These are phyloP conservation scores for Annona cherimola DNA, from an alignment of 164 flowering plant genomes.

Conservation along the genomic window DNA sequence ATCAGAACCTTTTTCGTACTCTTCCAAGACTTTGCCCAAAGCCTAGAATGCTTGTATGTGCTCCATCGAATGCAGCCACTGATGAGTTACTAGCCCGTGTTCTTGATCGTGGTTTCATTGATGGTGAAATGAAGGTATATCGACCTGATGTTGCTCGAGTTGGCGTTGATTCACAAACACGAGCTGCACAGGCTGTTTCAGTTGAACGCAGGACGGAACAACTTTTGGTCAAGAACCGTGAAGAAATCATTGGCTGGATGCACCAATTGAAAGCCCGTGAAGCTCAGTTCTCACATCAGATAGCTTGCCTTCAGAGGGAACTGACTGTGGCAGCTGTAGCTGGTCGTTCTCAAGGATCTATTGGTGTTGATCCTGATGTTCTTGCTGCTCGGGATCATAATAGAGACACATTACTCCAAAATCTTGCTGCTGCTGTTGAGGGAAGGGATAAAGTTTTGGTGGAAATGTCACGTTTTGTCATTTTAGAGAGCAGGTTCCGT, in stretches of 20 bases:
- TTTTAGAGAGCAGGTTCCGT: conserved; percentile 71
- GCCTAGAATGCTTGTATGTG: conserved; percentile 97
- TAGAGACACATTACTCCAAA: conserved; percentile 71
- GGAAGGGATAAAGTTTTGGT: conserved; percentile 78
- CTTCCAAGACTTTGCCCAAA: conserved; percentile 93
- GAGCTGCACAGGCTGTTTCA: conserved; percentile 98
- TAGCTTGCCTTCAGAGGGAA: conserved; percentile 65
- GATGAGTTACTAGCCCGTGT: conserved; percentile 95
- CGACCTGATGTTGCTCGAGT: conserved; percentile 97
- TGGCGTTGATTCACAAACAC: conserved; percentile 91
- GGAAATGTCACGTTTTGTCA: conserved; percentile 78
- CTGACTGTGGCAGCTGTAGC: conserved; percentile 70
- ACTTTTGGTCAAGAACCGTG: conserved; percentile 62
- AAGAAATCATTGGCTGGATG: conserved; percentile 74
- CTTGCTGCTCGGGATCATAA: conserved; percentile 82
- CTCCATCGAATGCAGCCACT: conserved; percentile 99
- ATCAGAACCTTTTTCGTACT: conserved; percentile 82
- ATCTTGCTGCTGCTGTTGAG: conserved; percentile 87
- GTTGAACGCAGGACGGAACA: conserved; percentile 96
- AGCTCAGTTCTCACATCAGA: conserved; percentile 61
- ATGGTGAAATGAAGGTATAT: conserved; percentile 96
- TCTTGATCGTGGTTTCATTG: conserved; percentile 95
- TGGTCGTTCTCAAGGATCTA: conserved; percentile 85
- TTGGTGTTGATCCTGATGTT: conserved; percentile 94
- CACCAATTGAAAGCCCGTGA: conserved; percentile 62